Conservation (phyloP, 805 yeast genomes). For the Metschnikowia hibisci region DNA sequence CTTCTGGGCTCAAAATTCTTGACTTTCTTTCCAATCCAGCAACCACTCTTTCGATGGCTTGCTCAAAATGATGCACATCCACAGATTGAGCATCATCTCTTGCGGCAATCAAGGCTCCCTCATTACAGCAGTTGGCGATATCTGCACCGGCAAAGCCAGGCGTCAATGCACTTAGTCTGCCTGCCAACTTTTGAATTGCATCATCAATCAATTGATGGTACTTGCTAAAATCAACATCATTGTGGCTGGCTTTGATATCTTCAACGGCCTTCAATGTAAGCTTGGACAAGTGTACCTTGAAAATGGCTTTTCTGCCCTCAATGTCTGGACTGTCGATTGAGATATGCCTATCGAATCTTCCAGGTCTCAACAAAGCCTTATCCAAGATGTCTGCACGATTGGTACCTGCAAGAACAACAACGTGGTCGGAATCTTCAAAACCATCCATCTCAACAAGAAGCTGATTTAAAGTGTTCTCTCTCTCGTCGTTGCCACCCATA, state of each 20-base stretch:
- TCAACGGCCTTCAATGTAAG: slow-evolving; percentile 49
- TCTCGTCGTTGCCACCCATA: slow-evolving; percentile 88
- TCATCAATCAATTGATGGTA: slow-evolving; percentile 35
- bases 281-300: slow-evolving; percentile 76
- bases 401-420: slow-evolving; percentile 96
- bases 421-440: slow-evolving; percentile 83
- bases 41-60: slow-evolving; percentile 94
- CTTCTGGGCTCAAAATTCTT: slow-evolving; percentile 76
- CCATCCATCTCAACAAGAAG: slow-evolving; percentile 99
- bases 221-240: slow-evolving; percentile 37
- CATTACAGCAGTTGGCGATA: slow-evolving; percentile 94
- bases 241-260: slow-evolving; percentile 34
- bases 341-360: slow-evolving; percentile 94
- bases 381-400: slow-evolving; percentile 93
- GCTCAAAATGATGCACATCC: slow-evolving; percentile 78
- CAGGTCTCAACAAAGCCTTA: slow-evolving; percentile 91
- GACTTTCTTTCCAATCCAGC: slow-evolving; percentile 94
- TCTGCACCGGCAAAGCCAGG: slow-evolving; percentile 99
- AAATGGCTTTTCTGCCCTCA: slow-evolving; percentile 91
- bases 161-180: slow-evolving; percentile 89
- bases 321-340: slow-evolving; percentile 90
- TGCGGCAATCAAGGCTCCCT: slow-evolving; percentile 96
- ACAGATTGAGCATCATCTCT: slow-evolving; percentile 71
- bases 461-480: slow-evolving; percentile 95
- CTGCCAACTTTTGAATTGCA: slow-evolving; percentile 51